Evolutionary conservation across 176 grass and related monocot genomes (phyloP).

Genomic region (Chrysopogon serrulatus): DNA sequence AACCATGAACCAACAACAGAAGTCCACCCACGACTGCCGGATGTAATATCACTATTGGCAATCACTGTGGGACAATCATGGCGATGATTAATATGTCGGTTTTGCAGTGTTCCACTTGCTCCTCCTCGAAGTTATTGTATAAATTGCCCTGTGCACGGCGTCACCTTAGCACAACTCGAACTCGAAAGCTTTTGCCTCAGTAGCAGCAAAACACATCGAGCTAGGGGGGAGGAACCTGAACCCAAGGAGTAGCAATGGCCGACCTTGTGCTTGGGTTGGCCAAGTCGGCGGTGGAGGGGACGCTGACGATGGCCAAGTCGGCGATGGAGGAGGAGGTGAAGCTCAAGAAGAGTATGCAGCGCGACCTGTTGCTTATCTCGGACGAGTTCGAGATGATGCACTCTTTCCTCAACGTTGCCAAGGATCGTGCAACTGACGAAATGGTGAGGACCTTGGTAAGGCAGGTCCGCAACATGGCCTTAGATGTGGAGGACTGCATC

Average conservation of each 20-base stretch:
- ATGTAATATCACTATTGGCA: no score
- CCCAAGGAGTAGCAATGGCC: neutral
- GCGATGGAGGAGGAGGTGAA: slow-evolving; percentile 7
- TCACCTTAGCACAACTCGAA: no score
- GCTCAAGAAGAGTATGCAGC: neutral
- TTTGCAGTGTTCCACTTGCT: no score
- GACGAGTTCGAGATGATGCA: slow-evolving; percentile 35
- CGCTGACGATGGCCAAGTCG: neutral
- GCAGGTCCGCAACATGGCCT: slow-evolving; percentile 10
- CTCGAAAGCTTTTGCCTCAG: no score
- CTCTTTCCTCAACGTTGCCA: neutral
- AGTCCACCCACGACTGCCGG: no score
- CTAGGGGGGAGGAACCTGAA: neutral
- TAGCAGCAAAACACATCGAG: neutral
- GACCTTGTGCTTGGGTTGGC: slow-evolving; percentile 25
- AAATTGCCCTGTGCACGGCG: no score
- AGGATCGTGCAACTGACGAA: neutral
- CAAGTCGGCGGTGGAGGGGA: neutral
- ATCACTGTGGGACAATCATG: no score
- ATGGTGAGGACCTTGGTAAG: slow-evolving; percentile 18
- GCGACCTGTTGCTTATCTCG: neutral
- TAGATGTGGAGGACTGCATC: slow-evolving; percentile 24
- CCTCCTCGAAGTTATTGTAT: no score
- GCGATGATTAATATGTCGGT: no score
- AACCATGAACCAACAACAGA: no score